phyloP scores from a whole-genome alignment of 768 basidiomycete genomes.

The Rhizopogon roseolus region DNA sequence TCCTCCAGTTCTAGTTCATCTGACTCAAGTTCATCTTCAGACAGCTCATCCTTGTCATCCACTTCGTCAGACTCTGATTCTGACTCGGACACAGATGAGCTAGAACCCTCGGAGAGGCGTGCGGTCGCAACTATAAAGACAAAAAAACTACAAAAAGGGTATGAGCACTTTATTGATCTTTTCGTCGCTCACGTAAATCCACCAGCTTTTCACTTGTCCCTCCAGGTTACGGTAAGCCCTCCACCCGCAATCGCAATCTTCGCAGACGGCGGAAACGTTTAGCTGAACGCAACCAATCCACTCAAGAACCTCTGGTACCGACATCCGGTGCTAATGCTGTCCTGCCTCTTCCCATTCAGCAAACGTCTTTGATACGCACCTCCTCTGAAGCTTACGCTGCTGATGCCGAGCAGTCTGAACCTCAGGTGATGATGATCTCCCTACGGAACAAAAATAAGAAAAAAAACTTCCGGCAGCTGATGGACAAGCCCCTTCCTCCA shows the following conservation, averaged over 20 bases:
- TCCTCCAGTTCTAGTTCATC: slow-evolving; percentile 10
- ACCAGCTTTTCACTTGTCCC: slow-evolving; percentile 32
- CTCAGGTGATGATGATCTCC: slow-evolving; percentile 25
- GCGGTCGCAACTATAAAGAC: background rate
- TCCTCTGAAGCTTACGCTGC: background rate
- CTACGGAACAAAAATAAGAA: slow-evolving; percentile 74
- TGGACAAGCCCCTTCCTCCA: slow-evolving; percentile 34
- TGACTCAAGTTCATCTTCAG: slow-evolving; percentile 24
- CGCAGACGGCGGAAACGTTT: slow-evolving; percentile 46
- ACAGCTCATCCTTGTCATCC: slow-evolving; percentile 8
- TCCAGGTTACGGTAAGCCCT: slow-evolving; percentile 54
- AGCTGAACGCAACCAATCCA: slow-evolving; percentile 18
- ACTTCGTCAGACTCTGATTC: slow-evolving; percentile 10
- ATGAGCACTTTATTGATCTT: background rate
- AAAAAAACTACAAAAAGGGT: background rate
- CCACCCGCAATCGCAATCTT: slow-evolving; percentile 54
- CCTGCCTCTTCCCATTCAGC: slow-evolving; percentile 31
- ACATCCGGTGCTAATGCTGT: slow-evolving; percentile 40
- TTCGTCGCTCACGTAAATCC: background rate
- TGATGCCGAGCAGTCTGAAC: slow-evolving; percentile 14
- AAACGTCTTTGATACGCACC: background rate
- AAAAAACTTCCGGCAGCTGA: slow-evolving; percentile 56
- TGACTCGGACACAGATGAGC: slow-evolving; percentile 13
- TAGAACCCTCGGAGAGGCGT: slow-evolving; percentile 7
- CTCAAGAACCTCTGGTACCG: slow-evolving; percentile 17